These are phyloP conservation scores for Microbotryomycetes sp. DNA, from an alignment of 1,284 basidiomycete species.

Conservation along the genomic window DNA sequence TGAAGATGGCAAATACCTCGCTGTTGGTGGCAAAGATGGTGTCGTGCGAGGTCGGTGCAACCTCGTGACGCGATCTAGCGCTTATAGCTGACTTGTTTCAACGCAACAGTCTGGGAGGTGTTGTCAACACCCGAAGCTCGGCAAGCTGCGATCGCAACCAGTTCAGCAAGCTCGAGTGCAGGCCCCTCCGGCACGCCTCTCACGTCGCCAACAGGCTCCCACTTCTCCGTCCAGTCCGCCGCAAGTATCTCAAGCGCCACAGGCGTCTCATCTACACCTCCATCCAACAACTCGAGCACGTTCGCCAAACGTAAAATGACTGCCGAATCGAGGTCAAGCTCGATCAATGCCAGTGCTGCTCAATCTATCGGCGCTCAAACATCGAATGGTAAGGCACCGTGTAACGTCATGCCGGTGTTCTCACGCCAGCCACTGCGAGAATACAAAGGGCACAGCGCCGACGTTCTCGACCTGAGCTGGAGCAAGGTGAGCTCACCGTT, in stretches of 20 bases:
- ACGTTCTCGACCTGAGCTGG: constrained; percentile 44
- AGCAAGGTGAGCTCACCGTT: constrained; percentile 36
- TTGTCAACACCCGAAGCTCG: constrained; percentile 20
- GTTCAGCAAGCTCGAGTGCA: not conserved
- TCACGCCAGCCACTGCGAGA: constrained; percentile 36
- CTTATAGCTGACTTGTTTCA: not conserved
- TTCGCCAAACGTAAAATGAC: not conserved
- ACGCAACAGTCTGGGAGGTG: constrained; percentile 33
- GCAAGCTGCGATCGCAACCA: constrained; percentile 1
- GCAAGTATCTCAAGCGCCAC: not conserved
- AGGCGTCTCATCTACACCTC: not conserved
- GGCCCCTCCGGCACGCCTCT: not conserved
- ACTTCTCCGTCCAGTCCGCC: not conserved
- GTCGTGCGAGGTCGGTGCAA: constrained; percentile 35
- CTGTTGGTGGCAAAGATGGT: constrained; percentile 42
- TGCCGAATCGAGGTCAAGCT: not conserved
- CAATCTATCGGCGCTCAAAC: too few relatives aligned
- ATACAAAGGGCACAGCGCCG: constrained; percentile 41
- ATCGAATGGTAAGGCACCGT: not conserved
- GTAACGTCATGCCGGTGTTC: constrained; percentile 31
- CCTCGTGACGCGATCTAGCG: not conserved
- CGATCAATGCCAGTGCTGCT: constrained; percentile 6
- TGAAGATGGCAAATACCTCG: constrained; percentile 41
- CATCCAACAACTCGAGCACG: not conserved
- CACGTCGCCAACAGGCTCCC: not conserved